Evolutionary conservation across 495 filamentous ascomycete species (phyloP).

Genomic region (Aspergillus ellipticus): DNA sequence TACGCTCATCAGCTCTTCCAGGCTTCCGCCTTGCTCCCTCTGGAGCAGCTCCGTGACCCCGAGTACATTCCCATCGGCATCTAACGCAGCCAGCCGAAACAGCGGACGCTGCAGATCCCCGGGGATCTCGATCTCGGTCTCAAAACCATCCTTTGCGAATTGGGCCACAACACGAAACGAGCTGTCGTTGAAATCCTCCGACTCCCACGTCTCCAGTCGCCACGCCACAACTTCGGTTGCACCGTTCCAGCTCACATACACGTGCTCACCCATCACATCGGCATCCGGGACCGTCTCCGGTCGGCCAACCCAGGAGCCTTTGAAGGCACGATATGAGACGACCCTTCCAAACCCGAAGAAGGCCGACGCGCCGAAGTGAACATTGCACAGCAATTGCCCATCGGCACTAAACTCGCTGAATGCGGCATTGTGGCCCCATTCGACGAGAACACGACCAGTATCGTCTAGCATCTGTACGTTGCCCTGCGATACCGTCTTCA

Average conservation of each 20-base stretch:
- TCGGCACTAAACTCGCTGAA: constrained; percentile 52
- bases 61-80: constrained; percentile 18
- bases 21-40: not conserved
- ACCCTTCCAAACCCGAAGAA: constrained; percentile 37
- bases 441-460: constrained; percentile 50
- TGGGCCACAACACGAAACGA: constrained; percentile 7
- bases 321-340: constrained; percentile 36
- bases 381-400: constrained; percentile 47
- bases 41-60: constrained; percentile 21
- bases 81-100: constrained; percentile 23
- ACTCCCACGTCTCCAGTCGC: constrained; percentile 32
- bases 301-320: constrained; percentile 34
- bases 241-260: constrained; percentile 47
- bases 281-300: constrained; percentile 29
- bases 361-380: constrained; percentile 34
- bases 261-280: constrained; percentile 18
- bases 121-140: constrained; percentile 21
- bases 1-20: constrained; percentile 4
- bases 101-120: constrained; percentile 7
- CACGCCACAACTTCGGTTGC: constrained; percentile 42
- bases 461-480: constrained; percentile 53
- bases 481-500: constrained; percentile 52
- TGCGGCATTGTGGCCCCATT: constrained; percentile 55
- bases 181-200: constrained; percentile 6
- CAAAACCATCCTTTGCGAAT: constrained; percentile 21